phyloP scores from a whole-genome alignment of 2,329 filamentous ascomycete species.

The Periconia sp. region DNA sequence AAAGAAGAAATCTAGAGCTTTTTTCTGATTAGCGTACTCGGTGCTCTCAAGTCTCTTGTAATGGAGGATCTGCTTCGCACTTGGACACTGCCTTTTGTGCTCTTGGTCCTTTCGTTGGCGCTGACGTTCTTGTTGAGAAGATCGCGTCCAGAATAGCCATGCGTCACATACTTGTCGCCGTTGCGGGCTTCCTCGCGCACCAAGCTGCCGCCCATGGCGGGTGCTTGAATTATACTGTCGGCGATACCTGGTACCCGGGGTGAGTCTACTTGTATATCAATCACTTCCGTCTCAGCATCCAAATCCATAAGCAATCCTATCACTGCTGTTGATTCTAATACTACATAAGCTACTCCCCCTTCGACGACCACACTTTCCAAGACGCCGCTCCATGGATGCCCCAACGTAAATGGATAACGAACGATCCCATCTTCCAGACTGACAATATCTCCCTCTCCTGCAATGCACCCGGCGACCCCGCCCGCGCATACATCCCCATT shows the following conservation, averaged over 20 bases:
- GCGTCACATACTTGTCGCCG: slow-evolving; percentile 12
- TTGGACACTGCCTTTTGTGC: not conserved
- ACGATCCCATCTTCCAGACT: slow-evolving; percentile 34
- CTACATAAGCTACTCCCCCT: slow-evolving; percentile 31
- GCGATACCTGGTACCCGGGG: slow-evolving; percentile 38
- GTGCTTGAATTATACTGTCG: slow-evolving; percentile 37
- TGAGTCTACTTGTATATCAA: slow-evolving; percentile 5
- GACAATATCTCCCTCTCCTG: slow-evolving; percentile 31
- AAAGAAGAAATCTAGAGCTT: no score
- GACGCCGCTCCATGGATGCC: slow-evolving; percentile 25
- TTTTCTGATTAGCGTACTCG: no score
- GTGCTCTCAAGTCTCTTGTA: not conserved
- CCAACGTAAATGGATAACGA: slow-evolving; percentile 39
- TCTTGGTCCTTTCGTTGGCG: slow-evolving; percentile 3
- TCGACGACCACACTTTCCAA: slow-evolving; percentile 26
- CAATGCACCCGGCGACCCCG: slow-evolving; percentile 35
- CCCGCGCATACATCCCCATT: slow-evolving; percentile 30
- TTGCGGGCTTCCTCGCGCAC: slow-evolving; percentile 13
- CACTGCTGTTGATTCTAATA: slow-evolving; percentile 1
- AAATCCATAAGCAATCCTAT: not conserved
- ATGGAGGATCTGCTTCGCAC: slow-evolving; percentile 2
- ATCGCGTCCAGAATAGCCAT: slow-evolving; percentile 10
- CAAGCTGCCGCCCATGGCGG: slow-evolving; percentile 31
- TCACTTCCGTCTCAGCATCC: not conserved
- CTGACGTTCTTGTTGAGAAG: not conserved